A percentile compares a stretch with the other conserved stretches of the same genome.
phyloP scores from a whole-genome alignment of 257 asterid species.

The Parsonsia alboflavescens region DNA sequence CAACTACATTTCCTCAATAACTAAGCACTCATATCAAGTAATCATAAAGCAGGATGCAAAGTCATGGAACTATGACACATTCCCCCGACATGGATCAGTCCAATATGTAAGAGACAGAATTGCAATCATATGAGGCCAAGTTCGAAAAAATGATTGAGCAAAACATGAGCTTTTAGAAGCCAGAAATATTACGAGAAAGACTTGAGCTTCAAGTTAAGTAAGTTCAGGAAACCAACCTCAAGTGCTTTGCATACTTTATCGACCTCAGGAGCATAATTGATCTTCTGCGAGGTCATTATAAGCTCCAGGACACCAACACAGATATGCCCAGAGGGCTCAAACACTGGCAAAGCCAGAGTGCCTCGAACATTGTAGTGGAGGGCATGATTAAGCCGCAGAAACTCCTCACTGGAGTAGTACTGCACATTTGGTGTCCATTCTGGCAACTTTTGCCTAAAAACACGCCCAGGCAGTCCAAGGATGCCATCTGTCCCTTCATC shows the following conservation, averaged over 20 bases:
- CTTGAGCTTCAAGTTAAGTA: constrained; percentile 10
- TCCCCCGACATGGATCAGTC: not conserved
- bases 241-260: constrained; percentile 97
- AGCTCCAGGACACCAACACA: constrained; percentile 89
- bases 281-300: constrained; percentile 89
- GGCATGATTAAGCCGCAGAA: constrained; percentile 73
- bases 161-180: not conserved
- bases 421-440: constrained; percentile 98
- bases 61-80: not conserved
- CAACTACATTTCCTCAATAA: not conserved
- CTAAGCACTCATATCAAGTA: not conserved
- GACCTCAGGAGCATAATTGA: constrained; percentile 90
- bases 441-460: constrained; percentile 66
- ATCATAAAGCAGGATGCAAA: not conserved
- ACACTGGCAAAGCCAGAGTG: constrained; percentile 89
- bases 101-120: not conserved
- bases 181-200: not conserved
- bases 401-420: constrained; percentile 85
- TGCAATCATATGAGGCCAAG: not conserved
- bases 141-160: not conserved
- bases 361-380: constrained; percentile 73
- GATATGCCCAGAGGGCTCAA: constrained; percentile 81
- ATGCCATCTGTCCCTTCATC: constrained; percentile 66
- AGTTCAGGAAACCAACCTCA: constrained; percentile 57
- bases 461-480: constrained; percentile 89